Evolutionary conservation across 2,329 filamentous ascomycete species (phyloP).

Genomic region (Pseudocercospora musae): DNA sequence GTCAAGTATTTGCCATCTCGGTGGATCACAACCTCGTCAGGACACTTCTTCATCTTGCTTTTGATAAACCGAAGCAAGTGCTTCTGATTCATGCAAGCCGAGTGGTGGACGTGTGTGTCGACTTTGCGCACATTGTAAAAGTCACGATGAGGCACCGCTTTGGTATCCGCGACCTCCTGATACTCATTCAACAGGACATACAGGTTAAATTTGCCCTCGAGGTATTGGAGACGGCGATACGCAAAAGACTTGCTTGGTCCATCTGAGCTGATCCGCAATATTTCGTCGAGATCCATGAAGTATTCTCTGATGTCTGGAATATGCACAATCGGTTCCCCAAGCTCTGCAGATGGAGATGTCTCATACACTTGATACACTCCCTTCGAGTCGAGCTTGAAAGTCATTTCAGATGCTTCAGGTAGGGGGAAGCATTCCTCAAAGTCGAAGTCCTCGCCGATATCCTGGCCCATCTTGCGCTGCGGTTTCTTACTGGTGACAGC

Average conservation of each 20-base stretch:
- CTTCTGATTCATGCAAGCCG: constrained; percentile 99
- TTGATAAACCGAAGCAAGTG: constrained; percentile 98
- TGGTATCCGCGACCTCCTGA: constrained; percentile 95
- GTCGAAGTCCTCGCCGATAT: constrained; percentile 90
- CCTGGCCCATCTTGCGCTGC: constrained; percentile 74
- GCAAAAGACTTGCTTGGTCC: constrained; percentile 97
- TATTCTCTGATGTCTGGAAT: constrained; percentile 94
- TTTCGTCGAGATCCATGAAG: constrained; percentile 87
- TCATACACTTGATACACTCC: constrained; percentile 94
- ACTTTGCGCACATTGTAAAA: constrained; percentile 99
- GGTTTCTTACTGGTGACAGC: constrained; percentile 44
- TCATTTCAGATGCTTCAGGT: constrained; percentile 66
- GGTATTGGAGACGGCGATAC: constrained; percentile 87
- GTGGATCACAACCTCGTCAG: constrained; percentile 88
- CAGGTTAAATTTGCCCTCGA: constrained; percentile 95
- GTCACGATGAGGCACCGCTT: constrained; percentile 94
- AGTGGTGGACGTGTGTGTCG: constrained; percentile 98
- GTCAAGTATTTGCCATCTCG: constrained; percentile 91
- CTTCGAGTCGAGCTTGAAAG: constrained; percentile 73
- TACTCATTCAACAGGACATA: constrained; percentile 94
- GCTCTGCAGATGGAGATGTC: constrained; percentile 58
- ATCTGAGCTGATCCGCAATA: constrained; percentile 87
- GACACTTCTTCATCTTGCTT: constrained; percentile 98
- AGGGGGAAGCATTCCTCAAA: constrained; percentile 74
- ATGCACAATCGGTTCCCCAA: constrained; percentile 67